Evolutionary conservation across 75 land plant species (phyloP), one percentile per base, ranked within the genome.

Genomic region (Isoetes taiwanensis): DNA sequence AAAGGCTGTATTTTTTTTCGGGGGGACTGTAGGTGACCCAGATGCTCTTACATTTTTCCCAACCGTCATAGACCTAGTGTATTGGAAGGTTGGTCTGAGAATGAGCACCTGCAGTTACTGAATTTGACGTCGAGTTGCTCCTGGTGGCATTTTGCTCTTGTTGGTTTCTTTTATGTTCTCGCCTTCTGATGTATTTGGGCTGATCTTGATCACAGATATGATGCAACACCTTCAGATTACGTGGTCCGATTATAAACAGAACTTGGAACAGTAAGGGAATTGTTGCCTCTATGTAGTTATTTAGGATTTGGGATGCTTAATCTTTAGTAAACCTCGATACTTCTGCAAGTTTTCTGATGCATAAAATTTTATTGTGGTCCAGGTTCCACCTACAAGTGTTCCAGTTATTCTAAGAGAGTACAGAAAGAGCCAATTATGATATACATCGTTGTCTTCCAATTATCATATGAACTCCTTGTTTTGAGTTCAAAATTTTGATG

Each of bases 321-420:
- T n/a, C n/a, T n/a, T n/a, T n/a, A n/a, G n/a, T n/a, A n/a, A n/a
- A n/a, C n/a, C n/a, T n/a, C n/a, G n/a, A n/a, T n/a, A n/a, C n/a
- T n/a, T n/a, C n/a, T n/a, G 23, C 21, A 59, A 28, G 25, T 14
- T 30, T 60, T 20, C 27, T 19, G 4, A 43, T 43, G 2, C 3
- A 11, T 23, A 19, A 42, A 34, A 59, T 9, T 4, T 70, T n/a
- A n/a, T n/a, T 8, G 55, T 48, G 32, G 41, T 73, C 63, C 84
- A 93, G 98, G 74, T 93, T 11, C 98, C 98, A 8, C 85, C 98
- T 1, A 81, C 98, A 23, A 93, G 98, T 56, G 90, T 93, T 30
- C 96, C 98, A n/a, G 98, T 93, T n/a, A 93, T 93, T 50, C 79
- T 93, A 0, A 79, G 98, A 30, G 98, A 93, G 41, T 88, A 93